Evolutionary conservation across 345 rosid genomes (phyloP).

Genomic region (Viola odorata): DNA sequence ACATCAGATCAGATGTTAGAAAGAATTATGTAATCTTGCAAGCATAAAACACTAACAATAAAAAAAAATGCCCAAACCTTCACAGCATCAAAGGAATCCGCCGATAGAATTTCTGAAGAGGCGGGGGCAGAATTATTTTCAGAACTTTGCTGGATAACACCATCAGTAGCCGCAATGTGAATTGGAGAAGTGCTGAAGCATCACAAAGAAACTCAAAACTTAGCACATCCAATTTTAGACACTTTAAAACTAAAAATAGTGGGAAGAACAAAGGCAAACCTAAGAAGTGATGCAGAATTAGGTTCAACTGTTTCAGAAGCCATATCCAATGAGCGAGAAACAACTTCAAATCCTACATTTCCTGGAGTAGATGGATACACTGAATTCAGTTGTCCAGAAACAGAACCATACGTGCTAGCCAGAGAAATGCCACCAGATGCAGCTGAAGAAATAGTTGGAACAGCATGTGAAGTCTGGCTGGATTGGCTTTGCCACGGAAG

Average conservation of each 20-base stretch:
- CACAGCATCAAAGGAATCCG: conserved; percentile 40
- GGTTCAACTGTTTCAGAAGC: conserved; percentile 55
- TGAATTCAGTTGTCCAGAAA: conserved; percentile 44
- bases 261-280: conserved; percentile 32
- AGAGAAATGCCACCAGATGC: conserved; percentile 48
- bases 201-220: conserved; percentile 5
- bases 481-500: conserved; percentile 97
- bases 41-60: conserved; percentile 7
- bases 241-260: background rate
- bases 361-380: conserved; percentile 45
- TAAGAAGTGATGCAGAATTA: conserved; percentile 43
- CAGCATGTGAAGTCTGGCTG: conserved; percentile 49
- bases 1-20: conserved; percentile 13
- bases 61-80: conserved; percentile 36
- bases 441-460: conserved; percentile 47
- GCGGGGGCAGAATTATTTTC: conserved; percentile 41
- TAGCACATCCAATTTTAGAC: background rate
- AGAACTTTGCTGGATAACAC: conserved; percentile 36
- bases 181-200: conserved; percentile 48
- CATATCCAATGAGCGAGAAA: conserved; percentile 54
- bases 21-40: background rate
- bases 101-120: conserved; percentile 44
- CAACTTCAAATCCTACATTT: conserved; percentile 48
- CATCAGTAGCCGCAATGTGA: conserved; percentile 46
- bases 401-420: conserved; percentile 42